Base-by-base conservation (phyloP, 306 rosid genomes). In the Malus fusca region DNA sequence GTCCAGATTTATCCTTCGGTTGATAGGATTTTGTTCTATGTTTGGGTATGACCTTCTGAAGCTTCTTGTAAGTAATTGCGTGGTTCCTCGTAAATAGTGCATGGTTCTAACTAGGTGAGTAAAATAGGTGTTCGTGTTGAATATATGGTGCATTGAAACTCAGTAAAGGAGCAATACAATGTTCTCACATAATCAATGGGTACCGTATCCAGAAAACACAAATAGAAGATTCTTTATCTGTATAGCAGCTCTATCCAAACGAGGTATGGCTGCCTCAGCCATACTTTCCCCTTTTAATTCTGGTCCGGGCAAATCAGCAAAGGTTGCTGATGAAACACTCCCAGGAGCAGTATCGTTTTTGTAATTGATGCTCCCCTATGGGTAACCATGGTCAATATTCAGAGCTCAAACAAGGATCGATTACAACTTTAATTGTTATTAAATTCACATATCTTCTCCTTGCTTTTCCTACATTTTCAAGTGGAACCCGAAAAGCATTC, bases 281-380 rank as follows among this genome's bases (percentile, higher is more conserved):
- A 91, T 87, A 60, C 83, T 77, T 69, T 94, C 90, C 98, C 97
- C 92, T 53, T 77, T 77, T 84, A 82, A 84, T 30, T 88, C 85
- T 58, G 97, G 95, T 60, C 95, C 98, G 66, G 92, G 88, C 67
- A 94, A 84, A 84, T 92, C 98, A 3, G 96, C 96, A 77, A 73
- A 91, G 4, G 95, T 90, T 66, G 85, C 87, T 0, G 97, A 80
- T 67, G 90, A 73, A 71, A 81, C 35, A 69, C 87, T 87, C 74
- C 78, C 77, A 31, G 81, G 19, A 46, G 53, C 71, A 65, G 44
- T 74, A 62, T 28, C 31, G 2, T 74, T 74, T 46, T 73, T 59
- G 19, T 17, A 17, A 26, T 22, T 9, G 8, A 48, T 2, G 21
- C 19, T 4, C 43, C 31, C 69, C 77, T 74, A 8, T 11, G 44